phyloP scores from a whole-genome alignment of 2,329 filamentous ascomycete species.

The Claviceps humidiphila region DNA sequence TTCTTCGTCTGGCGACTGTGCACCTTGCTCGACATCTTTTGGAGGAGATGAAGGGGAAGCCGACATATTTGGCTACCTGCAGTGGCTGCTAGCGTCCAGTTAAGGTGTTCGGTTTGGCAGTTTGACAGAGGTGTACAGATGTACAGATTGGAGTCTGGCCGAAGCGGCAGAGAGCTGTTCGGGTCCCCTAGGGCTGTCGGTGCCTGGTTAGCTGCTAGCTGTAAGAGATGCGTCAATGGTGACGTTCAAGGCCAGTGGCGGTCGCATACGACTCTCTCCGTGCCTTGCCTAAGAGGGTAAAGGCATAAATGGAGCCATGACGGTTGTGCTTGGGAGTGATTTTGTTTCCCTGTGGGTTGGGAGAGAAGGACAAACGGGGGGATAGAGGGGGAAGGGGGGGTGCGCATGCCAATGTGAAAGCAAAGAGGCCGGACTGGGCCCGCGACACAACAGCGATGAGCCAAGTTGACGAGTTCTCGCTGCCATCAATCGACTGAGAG shows the following conservation, averaged over 20 bases:
- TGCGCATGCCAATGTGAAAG: constrained; percentile 1
- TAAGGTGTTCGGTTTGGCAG: constrained; percentile 38
- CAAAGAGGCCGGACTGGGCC: background rate
- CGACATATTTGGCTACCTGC: constrained; percentile 81
- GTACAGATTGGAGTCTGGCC: constrained; percentile 31
- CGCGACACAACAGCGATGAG: background rate
- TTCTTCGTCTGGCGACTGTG: constrained; percentile 88
- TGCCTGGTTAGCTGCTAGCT: constrained; percentile 30
- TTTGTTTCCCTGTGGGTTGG: constrained; percentile 6
- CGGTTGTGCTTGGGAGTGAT: constrained; percentile 6
- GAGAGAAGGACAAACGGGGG: constrained; percentile 7
- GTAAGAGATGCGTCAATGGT: constrained; percentile 40
- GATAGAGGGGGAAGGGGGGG: background rate
- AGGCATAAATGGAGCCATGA: constrained; percentile 7
- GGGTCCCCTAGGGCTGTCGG: constrained; percentile 15
- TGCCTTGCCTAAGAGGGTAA: constrained; percentile 17
- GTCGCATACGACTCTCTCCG: constrained; percentile 15
- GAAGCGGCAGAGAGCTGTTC: constrained; percentile 29
- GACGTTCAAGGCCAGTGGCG: constrained; percentile 18
- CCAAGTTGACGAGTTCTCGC: background rate
- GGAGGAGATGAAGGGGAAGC: constrained; percentile 72
- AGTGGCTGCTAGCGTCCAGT: constrained; percentile 50
- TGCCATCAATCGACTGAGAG: background rate
- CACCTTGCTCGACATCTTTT: constrained; percentile 88
- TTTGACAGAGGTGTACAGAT: too few species aligned